Evolutionary conservation across 208 protist genomes (phyloP).

Genomic region (Trypanosoma theileri): DNA sequence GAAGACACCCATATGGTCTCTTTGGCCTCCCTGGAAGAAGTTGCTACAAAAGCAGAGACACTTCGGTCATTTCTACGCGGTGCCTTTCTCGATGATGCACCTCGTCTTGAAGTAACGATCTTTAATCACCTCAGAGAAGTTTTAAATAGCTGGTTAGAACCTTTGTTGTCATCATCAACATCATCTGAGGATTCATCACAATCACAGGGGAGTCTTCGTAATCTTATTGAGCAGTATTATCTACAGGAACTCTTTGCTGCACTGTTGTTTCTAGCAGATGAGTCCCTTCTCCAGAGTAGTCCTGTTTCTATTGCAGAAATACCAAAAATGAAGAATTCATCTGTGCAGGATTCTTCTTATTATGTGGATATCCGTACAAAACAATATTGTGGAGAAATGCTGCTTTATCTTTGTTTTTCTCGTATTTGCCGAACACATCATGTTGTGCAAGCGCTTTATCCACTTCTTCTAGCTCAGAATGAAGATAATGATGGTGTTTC

Average conservation of each 20-base stretch:
- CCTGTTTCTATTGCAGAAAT: conserved; percentile 1
- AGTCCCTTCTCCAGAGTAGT: not conserved
- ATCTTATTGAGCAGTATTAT: conserved; percentile 36
- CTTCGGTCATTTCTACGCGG: conserved; percentile 41
- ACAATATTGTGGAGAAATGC: conserved; percentile 38
- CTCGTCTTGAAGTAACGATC: conserved; percentile 50
- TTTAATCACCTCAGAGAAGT: conserved; percentile 34
- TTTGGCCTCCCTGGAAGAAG: conserved; percentile 28
- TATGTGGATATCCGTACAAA: conserved; percentile 62
- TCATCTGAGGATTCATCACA: not conserved
- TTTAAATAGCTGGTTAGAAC: conserved; percentile 13
- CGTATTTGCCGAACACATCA: conserved; percentile 28
- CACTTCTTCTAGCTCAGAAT: conserved; percentile 35
- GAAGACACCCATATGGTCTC: conserved; percentile 15
- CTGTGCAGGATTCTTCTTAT: conserved; percentile 32
- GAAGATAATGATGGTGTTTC: not conserved
- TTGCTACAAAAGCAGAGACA: conserved; percentile 36
- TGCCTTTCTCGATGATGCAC: conserved; percentile 54
- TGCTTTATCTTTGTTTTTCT: conserved; percentile 66
- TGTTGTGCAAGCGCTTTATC: conserved; percentile 67
- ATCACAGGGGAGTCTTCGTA: not conserved
- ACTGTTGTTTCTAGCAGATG: conserved; percentile 41
- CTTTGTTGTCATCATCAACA: conserved; percentile 5
- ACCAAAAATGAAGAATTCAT: not conserved
- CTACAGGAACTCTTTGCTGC: conserved; percentile 62